phyloP scores from a whole-genome alignment of 306 rosid species.

The Cicer cuneatum region DNA sequence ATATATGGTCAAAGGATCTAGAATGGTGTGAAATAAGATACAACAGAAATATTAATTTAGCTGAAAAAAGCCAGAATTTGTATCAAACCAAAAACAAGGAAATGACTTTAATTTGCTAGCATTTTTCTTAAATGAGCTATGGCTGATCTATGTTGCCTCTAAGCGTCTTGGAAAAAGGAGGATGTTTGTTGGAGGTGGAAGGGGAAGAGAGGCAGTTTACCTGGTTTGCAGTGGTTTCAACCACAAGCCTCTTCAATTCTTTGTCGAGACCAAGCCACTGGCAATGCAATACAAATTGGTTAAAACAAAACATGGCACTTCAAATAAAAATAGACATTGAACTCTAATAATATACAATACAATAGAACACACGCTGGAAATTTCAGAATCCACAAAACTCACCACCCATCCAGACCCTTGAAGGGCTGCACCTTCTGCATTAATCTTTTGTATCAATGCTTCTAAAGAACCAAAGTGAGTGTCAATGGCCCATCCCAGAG shows the following conservation, averaged over 20 bases:
- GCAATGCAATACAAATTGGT: constrained; percentile 42
- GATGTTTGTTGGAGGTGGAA: background rate
- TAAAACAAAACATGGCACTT: constrained; percentile 27
- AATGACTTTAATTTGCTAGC: background rate
- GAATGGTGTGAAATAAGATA: constrained; percentile 21
- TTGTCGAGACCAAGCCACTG: constrained; percentile 99
- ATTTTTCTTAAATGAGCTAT: background rate
- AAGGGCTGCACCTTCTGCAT: constrained; percentile 87
- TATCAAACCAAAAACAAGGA: constrained; percentile 7
- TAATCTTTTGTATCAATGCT: constrained; percentile 65
- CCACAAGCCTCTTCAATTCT: constrained; percentile 81
- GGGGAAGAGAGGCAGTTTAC: constrained; percentile 48
- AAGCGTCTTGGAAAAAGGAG: background rate
- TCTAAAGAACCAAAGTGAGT: constrained; percentile 75
- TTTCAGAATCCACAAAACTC: constrained; percentile 50
- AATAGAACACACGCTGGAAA: constrained; percentile 24
- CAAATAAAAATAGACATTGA: constrained; percentile 21
- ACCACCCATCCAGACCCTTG: constrained; percentile 99
- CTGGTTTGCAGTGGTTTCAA: constrained; percentile 96
- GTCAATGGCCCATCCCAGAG: constrained; percentile 93
- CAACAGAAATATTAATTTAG: background rate
- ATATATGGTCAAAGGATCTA: background rate
- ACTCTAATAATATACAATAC: background rate
- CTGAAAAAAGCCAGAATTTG: constrained; percentile 6
- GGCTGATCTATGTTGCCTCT: constrained; percentile 24